Base-by-base conservation (phyloP, 2,329 filamentous ascomycete species). In the Monosporascus ibericus region DNA sequence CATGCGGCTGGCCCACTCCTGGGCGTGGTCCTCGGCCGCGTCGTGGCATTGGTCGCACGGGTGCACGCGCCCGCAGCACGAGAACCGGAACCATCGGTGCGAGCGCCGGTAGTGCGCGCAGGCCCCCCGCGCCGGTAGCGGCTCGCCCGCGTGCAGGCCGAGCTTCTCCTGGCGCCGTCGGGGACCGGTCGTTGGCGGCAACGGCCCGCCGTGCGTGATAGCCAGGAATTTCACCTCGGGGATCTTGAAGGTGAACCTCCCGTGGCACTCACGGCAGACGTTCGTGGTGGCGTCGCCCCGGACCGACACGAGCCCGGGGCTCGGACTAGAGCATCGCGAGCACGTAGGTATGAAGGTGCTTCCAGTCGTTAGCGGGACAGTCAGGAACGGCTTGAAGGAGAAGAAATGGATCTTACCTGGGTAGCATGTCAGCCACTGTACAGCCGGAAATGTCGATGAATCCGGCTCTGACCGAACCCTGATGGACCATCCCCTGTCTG, bases 1-100 rank as follows among this genome's bases (percentile, higher is more conserved):
- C 88, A 94, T 94, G 48, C 88, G 77, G 63, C 86, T 90, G 7
- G 90, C 90, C 77, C 89, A 90, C 71, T 94, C 90, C 58, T 88
- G 85, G 7, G 80, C 73, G 70, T 95, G 90, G 48, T 87, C 84
- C 60, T 84, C 82, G 9, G 72, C 78, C 17, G 73, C 78, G 66
- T 94, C 88, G 63, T 95, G 90, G 70, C 90, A 95, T 71, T 79
- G 81, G 63, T 86, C 82, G 67, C 82, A 86, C n/a, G 81, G 65
- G 60, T 82, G 74, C 38, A 85, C 80, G 52, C 76, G 75, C 48
- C 68, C 69, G 66, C 81, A 85, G 70, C 82, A 85, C 55, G 78
- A 79, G 72, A 86, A 86, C 17, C 82, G 74, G 69, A 86, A 86
- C 82, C 82, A 86, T 7, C 82, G 74, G 63, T 78, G 82, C 48